These are phyloP conservation scores for Ceriops zippeliana DNA, from an alignment of 345 rosid genomes.

Conservation along the genomic window DNA sequence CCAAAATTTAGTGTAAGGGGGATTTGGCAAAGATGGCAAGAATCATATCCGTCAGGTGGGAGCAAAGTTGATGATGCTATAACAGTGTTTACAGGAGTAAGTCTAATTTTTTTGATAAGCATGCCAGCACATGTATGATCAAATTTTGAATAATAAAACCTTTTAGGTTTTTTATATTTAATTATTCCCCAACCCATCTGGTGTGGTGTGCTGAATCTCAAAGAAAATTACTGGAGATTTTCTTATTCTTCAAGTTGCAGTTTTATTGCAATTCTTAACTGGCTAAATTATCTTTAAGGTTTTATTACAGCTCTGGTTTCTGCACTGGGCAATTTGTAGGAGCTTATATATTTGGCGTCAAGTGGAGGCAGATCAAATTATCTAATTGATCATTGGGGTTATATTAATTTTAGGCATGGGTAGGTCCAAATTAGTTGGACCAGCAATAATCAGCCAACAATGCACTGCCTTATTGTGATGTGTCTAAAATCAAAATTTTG, in stretches of 20 bases:
- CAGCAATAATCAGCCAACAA: not conserved
- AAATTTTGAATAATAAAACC: not conserved
- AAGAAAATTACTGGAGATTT: not conserved
- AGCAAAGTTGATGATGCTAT: conserved; percentile 49
- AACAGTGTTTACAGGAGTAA: conserved; percentile 93
- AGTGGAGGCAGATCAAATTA: not conserved
- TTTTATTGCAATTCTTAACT: not conserved
- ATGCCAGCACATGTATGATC: not conserved
- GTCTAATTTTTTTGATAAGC: conserved; percentile 23
- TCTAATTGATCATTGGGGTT: too few species aligned
- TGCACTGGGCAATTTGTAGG: not conserved
- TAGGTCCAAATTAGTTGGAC: too few species aligned
- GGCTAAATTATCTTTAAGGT: not conserved
- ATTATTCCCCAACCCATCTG: not conserved
- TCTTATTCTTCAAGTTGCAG: not conserved
- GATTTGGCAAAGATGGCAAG: conserved; percentile 92
- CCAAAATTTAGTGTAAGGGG: conserved; percentile 94
- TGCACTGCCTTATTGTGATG: not conserved
- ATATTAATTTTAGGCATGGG: too few species aligned
- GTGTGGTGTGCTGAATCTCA: not conserved
- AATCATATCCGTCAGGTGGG: conserved; percentile 65
- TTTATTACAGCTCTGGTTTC: not conserved
- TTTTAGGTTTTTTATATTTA: not conserved
- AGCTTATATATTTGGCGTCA: not conserved
- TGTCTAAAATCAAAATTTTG: not conserved